phyloP scores from a whole-genome alignment of 1,284 basidiomycete genomes.

The Trichosporon ovoides region DNA sequence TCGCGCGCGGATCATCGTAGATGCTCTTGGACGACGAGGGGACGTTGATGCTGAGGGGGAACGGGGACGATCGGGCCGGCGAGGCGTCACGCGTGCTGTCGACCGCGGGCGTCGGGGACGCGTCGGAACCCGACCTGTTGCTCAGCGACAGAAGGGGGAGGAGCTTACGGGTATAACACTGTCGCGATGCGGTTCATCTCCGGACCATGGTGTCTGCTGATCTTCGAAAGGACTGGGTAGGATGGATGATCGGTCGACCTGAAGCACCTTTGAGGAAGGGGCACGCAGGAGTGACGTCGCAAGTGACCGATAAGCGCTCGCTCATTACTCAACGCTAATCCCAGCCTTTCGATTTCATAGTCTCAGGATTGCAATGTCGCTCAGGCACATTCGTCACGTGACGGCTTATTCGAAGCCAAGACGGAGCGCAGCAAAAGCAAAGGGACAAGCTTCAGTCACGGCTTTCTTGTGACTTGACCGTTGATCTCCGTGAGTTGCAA shows the following conservation, averaged over 20 bases:
- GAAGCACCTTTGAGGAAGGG: too few species aligned
- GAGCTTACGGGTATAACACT: slow-evolving; percentile 27
- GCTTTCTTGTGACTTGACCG: neutral
- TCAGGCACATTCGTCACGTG: neutral
- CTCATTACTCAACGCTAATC: neutral
- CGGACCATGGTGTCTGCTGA: neutral
- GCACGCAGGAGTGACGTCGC: slow-evolving; percentile 3
- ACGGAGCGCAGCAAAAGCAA: neutral
- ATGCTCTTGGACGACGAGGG: slow-evolving; percentile 15
- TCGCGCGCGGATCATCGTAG: slow-evolving; percentile 40
- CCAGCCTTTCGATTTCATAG: neutral
- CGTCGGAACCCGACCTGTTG: slow-evolving; percentile 17
- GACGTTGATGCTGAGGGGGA: slow-evolving; percentile 6
- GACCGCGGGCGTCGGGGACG: slow-evolving; percentile 1
- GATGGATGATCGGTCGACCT: too few species aligned
- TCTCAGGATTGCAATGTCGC: neutral
- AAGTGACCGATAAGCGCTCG: neutral
- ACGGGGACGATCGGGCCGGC: slow-evolving; percentile 6
- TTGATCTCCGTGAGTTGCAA: neutral
- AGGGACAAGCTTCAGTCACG: neutral
- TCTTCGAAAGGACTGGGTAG: too few species aligned
- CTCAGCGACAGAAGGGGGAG: neutral
- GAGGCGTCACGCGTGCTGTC: slow-evolving; percentile 1
- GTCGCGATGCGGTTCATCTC: slow-evolving; percentile 30
- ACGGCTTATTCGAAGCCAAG: too few species aligned